Percentiles rank a stretch among this genome's conserved stretches.
phyloP scores from a whole-genome alignment of 1,284 basidiomycete genomes.

The Earliella scabrosa region DNA sequence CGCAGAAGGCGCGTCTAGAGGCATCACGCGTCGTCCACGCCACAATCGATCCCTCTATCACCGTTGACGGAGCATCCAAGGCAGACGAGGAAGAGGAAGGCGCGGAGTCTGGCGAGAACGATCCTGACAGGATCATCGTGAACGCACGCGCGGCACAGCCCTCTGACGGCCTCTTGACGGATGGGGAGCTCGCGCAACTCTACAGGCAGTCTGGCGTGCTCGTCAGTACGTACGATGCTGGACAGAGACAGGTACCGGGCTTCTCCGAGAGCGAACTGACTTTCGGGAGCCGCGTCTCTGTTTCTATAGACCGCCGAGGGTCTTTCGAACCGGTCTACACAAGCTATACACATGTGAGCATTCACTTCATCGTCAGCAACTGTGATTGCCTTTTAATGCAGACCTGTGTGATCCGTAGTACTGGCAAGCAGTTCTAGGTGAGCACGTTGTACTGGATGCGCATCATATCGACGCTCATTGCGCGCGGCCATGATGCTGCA shows the following conservation, averaged over 20 bases:
- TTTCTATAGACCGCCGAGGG: slow-evolving; percentile 49
- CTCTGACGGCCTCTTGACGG: slow-evolving; percentile 75
- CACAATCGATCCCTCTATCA: slow-evolving; percentile 69
- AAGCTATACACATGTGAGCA: slow-evolving; percentile 62
- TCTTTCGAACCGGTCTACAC: slow-evolving; percentile 80
- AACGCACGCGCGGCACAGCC: slow-evolving; percentile 69
- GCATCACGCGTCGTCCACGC: slow-evolving; percentile 83
- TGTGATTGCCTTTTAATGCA: neutral
- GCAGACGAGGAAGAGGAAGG: slow-evolving; percentile 50
- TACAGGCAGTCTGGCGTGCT: slow-evolving; percentile 43
- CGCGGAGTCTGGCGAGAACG: slow-evolving; percentile 41
- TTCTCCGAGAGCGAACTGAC: slow-evolving; percentile 38
- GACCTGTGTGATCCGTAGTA: slow-evolving; percentile 43
- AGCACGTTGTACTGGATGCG: slow-evolving; percentile 2
- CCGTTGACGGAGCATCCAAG: slow-evolving; percentile 33
- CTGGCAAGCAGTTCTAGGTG: slow-evolving; percentile 84
- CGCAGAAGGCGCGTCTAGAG: slow-evolving; percentile 58
- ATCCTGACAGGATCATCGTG: slow-evolving; percentile 77
- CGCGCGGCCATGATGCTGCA: slow-evolving; percentile 37
- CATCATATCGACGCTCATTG: neutral
- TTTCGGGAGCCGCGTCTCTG: slow-evolving; percentile 52
- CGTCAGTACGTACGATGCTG: slow-evolving; percentile 65
- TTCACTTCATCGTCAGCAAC: neutral
- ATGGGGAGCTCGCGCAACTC: slow-evolving; percentile 62
- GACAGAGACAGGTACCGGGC: slow-evolving; percentile 31